Evolutionary conservation across 805 yeast species (phyloP), one percentile per base, ranked within the genome.

Genomic region (Lipomyces mesembrius): DNA sequence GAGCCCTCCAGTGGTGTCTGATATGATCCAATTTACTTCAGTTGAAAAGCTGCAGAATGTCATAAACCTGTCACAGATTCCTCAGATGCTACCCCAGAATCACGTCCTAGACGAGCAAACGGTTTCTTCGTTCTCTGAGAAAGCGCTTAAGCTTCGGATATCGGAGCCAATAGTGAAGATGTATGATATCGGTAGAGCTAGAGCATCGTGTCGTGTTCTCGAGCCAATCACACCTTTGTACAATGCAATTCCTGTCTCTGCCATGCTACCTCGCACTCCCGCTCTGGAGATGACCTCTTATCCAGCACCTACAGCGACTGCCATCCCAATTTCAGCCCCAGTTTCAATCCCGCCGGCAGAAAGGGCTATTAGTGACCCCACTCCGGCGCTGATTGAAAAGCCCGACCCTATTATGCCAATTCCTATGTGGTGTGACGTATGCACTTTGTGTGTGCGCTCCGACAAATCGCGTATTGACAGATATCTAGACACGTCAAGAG

Each of bases 401-500:
- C 9, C 8, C 11, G 20, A n/a, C 49, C 49, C 49, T 17, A 43
- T n/a, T 17, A 43, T 43, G 22, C 49, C 49, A n/a, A 34, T 52
- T 17, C 55, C 55, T 8, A 52, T 52, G 55, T 52, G 55, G 55
- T 52, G 32, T 52, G 55, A 52, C 9, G 55, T 52, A 52, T n/a
- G 49, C n/a, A 17, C 22, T 17, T 43, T 43, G 20, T 43, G 20
- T 43, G 9, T 43, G 49, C 25, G 14, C 22, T 8, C 9, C 22
- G 32, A 29, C 32, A 43, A 17, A n/a, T 43, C 49, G 7, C 49
- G 20, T n/a, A n/a, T n/a, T 43, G 49, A 43, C 49, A 0, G 12
- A n/a, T n/a, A 20, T n/a, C 12, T 59, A 59, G 61, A 59, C 61
- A 12, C 8, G 32, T 22, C 61, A 59, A 59, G 61, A 59, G 53